Evolutionary conservation across 306 rosid species (phyloP).

Genomic region (Cicer pinnatifidum): DNA sequence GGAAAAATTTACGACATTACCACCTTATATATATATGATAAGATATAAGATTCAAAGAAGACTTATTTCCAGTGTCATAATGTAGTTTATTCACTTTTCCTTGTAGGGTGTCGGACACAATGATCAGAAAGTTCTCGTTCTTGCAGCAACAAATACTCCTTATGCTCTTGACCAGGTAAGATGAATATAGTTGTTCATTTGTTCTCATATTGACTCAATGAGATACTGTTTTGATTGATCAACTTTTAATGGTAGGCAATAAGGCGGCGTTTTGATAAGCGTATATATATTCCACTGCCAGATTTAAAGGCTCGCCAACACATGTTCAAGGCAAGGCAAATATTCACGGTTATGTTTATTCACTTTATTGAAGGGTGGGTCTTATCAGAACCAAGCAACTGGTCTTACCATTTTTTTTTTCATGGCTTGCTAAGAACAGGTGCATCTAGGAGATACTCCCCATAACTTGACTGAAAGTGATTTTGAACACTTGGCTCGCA

Average conservation of each 20-base stretch:
- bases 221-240: constrained; percentile 45
- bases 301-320: constrained; percentile 94
- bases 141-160: constrained; percentile 98
- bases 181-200: constrained; percentile 33
- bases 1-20: neutral
- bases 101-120: constrained; percentile 91
- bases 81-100: constrained; percentile 39
- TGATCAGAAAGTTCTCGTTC: constrained; percentile 98
- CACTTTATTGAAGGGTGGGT: constrained; percentile 11
- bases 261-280: constrained; percentile 98
- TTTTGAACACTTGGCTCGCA: constrained; percentile 81
- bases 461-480: constrained; percentile 84
- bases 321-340: constrained; percentile 81
- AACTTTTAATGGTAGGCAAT: constrained; percentile 72
- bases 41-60: neutral
- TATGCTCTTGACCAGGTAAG: constrained; percentile 96
- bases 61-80: constrained; percentile 19
- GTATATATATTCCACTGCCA: constrained; percentile 97
- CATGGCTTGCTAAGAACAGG: constrained; percentile 59
- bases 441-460: constrained; percentile 99
- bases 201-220: constrained; percentile 4
- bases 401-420: constrained; percentile 33
- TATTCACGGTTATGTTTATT: constrained; percentile 34
- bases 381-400: constrained; percentile 32
- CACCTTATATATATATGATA: neutral